Percentiles rank a stretch among this genome's conserved stretches.
Conservation (phyloP, 179 eudicot genomes). For the Beta macrorhiza region DNA sequence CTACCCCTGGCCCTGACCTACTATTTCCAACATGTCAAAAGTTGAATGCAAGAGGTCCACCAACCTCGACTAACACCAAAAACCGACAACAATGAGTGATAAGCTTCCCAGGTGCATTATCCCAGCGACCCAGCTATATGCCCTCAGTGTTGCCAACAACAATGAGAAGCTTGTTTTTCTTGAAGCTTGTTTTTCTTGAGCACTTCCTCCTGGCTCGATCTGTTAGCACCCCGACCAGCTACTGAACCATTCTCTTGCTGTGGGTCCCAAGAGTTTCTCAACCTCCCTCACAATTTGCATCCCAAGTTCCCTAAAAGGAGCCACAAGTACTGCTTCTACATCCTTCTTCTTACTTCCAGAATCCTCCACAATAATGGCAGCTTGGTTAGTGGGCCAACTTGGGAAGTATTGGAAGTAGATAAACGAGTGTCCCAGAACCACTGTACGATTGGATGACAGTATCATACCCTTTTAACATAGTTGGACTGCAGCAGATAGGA, state of each 20-base stretch:
- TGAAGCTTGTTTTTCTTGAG: slow-evolving; percentile 90
- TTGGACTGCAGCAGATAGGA: slow-evolving; percentile 82
- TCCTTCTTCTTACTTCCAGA: slow-evolving; percentile 39
- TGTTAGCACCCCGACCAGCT: slow-evolving; percentile 88
- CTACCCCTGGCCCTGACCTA: slow-evolving; percentile 39
- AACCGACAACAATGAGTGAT: slow-evolving; percentile 72
- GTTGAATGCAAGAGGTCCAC: slow-evolving; percentile 73
- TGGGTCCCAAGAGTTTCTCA: slow-evolving; percentile 75
- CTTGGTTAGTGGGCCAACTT: slow-evolving; percentile 58
- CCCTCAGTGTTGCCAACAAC: slow-evolving; percentile 88
- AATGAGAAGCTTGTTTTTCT: slow-evolving; percentile 79
- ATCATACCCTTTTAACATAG: slow-evolving; percentile 63
- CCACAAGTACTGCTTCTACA: slow-evolving; percentile 78
- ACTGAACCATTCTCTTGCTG: slow-evolving; percentile 76
- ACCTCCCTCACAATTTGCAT: slow-evolving; percentile 92
- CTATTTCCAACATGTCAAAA: slow-evolving; percentile 83
- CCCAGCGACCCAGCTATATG: slow-evolving; percentile 88
- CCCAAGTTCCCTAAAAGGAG: slow-evolving; percentile 93
- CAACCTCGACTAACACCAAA: slow-evolving; percentile 82
- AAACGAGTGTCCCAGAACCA: slow-evolving; percentile 89
- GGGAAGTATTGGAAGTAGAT: slow-evolving; percentile 85
- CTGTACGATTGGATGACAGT: slow-evolving; percentile 90
- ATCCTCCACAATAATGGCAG: slow-evolving; percentile 24
- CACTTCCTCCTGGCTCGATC: slow-evolving; percentile 82
- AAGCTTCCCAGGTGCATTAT: slow-evolving; percentile 83